phyloP scores from a whole-genome alignment of 345 rosid genomes.

The Boechera retrofracta region DNA sequence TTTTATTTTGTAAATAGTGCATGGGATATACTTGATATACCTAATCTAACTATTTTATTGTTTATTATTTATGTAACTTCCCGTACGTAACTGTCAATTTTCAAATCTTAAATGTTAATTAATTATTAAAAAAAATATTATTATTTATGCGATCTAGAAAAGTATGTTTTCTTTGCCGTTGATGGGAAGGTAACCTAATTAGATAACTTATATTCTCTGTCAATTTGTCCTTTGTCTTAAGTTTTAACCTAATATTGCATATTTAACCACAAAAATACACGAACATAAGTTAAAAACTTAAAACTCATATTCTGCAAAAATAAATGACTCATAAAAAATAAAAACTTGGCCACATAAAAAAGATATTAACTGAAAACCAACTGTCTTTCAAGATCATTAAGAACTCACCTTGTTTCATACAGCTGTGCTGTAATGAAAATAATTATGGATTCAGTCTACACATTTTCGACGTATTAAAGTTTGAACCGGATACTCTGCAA shows the following conservation, averaged over 20 bases:
- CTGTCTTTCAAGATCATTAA: not conserved
- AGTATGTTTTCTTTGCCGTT: conserved; percentile 35
- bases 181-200: conserved; percentile 37
- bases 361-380: not conserved
- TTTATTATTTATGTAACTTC: conserved; percentile 8
- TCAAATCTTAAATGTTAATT: not conserved
- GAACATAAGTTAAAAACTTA: not conserved
- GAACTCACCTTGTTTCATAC: not conserved
- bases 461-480: not conserved
- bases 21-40: conserved; percentile 31
- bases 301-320: not conserved
- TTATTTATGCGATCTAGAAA: not conserved
- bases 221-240: conserved; percentile 9
- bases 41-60: conserved; percentile 38
- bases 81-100: conserved; percentile 1
- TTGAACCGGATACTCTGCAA: conserved; percentile 25
- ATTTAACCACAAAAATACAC: conserved; percentile 9
- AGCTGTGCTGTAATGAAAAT: not conserved
- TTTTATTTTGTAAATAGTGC: not conserved
- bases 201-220: conserved; percentile 12
- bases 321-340: not conserved
- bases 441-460: not conserved
- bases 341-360: too few relatives aligned
- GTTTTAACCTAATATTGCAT: conserved; percentile 21
- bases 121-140: not conserved